Evolutionary conservation across 106 monocot species (phyloP).

Genomic region (Dioscorea alata): DNA sequence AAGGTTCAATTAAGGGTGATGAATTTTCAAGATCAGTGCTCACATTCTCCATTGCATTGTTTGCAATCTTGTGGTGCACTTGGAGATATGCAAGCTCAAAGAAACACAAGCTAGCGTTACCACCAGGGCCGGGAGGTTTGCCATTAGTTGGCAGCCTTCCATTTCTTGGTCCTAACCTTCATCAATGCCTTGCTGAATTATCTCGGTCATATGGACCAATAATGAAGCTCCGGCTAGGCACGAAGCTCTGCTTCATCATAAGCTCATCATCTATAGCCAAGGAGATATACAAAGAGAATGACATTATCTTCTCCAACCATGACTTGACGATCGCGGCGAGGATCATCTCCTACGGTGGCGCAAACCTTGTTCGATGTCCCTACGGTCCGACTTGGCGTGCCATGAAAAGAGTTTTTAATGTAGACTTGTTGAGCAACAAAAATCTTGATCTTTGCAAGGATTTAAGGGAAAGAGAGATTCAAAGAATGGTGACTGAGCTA

Average conservation of each 20-base stretch:
- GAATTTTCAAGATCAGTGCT: too few species aligned
- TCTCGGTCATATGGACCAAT: slow-evolving; percentile 16
- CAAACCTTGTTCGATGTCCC: slow-evolving; percentile 7
- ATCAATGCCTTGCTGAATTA: slow-evolving; percentile 9
- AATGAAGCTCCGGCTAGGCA: slow-evolving; percentile 21
- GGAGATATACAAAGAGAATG: slow-evolving; percentile 19
- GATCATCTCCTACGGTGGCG: slow-evolving; percentile 9
- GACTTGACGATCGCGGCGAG: slow-evolving; percentile 2
- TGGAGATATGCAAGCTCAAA: neutral
- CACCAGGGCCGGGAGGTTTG: slow-evolving; percentile 19
- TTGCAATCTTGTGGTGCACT: too few species aligned
- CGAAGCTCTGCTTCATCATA: slow-evolving; percentile 13
- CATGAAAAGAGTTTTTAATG: neutral
- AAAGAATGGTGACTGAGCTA: neutral
- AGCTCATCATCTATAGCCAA: slow-evolving; percentile 10
- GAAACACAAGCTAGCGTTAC: neutral
- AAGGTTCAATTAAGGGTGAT: too few species aligned
- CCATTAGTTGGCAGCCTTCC: slow-evolving; percentile 21
- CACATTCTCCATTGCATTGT: too few species aligned
- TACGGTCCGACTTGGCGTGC: slow-evolving; percentile 15
- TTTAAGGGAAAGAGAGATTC: neutral
- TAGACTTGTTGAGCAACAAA: neutral
- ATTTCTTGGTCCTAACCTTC: slow-evolving; percentile 17
- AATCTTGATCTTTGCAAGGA: neutral
- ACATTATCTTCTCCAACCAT: slow-evolving; percentile 13